phyloP scores from a whole-genome alignment of 1,284 basidiomycete species.

The Cerrena zonata region DNA sequence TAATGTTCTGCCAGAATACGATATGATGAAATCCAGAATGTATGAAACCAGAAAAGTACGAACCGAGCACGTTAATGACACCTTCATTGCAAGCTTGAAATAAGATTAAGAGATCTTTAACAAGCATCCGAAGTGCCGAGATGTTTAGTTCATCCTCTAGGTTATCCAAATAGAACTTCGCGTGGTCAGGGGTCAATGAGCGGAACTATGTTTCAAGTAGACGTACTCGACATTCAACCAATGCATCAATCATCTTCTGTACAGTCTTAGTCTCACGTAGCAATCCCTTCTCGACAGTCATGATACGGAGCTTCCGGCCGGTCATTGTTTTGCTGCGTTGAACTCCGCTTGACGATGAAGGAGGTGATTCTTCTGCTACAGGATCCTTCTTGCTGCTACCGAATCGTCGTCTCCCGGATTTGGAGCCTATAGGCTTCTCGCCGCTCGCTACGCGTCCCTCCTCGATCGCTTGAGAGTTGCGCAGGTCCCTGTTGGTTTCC shows the following conservation, averaged over 20 bases:
- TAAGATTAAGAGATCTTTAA: conserved; percentile 91
- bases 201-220: conserved; percentile 2
- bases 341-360: conserved; percentile 23
- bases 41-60: conserved; percentile 9
- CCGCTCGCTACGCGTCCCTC: conserved; percentile 29
- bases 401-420: conserved; percentile 13
- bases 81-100: conserved; percentile 98
- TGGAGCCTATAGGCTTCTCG: conserved; percentile 20
- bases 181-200: background rate
- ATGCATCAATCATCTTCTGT: conserved; percentile 81
- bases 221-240: conserved; percentile 82
- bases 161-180: conserved; percentile 91
- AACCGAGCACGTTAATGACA: conserved; percentile 91
- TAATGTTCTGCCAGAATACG: conserved; percentile 74
- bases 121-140: conserved; percentile 87
- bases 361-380: conserved; percentile 14
- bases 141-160: conserved; percentile 88
- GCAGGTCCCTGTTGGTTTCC: conserved; percentile 80
- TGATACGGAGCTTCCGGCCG: conserved; percentile 78
- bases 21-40: conserved; percentile 4
- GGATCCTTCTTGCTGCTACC: conserved; percentile 9
- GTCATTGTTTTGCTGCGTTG: conserved; percentile 72
- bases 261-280: conserved; percentile 88
- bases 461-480: conserved; percentile 57
- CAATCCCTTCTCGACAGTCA: conserved; percentile 94